These are phyloP conservation scores for Mycosphaerella sp. DNA, from an alignment of 2,329 filamentous ascomycete species.

Conservation along the genomic window DNA sequence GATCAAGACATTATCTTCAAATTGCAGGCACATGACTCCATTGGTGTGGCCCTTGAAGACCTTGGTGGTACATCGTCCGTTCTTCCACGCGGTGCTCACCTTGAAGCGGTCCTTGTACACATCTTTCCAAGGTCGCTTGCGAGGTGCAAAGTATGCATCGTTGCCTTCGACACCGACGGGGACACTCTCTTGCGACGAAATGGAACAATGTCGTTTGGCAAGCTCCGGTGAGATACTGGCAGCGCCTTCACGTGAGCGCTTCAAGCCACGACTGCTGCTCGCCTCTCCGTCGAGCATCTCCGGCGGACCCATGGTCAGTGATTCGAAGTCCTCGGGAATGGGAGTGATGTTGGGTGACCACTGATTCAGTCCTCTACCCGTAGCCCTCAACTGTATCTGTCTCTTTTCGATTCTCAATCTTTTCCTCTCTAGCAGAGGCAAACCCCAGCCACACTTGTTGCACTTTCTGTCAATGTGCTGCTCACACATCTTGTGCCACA, in stretches of 20 bases:
- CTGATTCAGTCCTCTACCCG: constrained; percentile 51
- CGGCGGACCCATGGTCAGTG: constrained; percentile 3
- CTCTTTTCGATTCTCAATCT: constrained; percentile 78
- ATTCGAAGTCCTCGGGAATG: constrained; percentile 34
- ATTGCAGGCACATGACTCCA: constrained; percentile 71
- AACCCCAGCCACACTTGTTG: constrained; percentile 89
- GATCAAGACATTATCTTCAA: constrained; percentile 84
- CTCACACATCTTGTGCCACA: constrained; percentile 98
- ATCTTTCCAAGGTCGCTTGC: constrained; percentile 79
- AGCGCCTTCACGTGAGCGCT: constrained; percentile 19
- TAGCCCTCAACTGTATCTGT: constrained; percentile 67
- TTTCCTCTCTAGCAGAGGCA: constrained; percentile 84
- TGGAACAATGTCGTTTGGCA: constrained; percentile 26
- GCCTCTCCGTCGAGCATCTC: constrained; percentile 7
- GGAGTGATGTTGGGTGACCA: constrained; percentile 48
- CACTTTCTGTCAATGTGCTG: constrained; percentile 94
- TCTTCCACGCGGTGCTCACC: constrained; percentile 96
- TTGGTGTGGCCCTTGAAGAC: constrained; percentile 83
- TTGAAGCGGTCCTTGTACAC: constrained; percentile 94
- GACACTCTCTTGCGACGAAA: constrained; percentile 14
- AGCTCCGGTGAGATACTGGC: constrained; percentile 23
- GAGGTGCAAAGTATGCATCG: constrained; percentile 46
- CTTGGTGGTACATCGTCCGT: constrained; percentile 78
- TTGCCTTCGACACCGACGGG: constrained; percentile 14
- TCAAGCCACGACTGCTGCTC: constrained; percentile 12